Conservation (phyloP, 2,329 filamentous ascomycete genomes). For the Diaporthe sp. region DNA sequence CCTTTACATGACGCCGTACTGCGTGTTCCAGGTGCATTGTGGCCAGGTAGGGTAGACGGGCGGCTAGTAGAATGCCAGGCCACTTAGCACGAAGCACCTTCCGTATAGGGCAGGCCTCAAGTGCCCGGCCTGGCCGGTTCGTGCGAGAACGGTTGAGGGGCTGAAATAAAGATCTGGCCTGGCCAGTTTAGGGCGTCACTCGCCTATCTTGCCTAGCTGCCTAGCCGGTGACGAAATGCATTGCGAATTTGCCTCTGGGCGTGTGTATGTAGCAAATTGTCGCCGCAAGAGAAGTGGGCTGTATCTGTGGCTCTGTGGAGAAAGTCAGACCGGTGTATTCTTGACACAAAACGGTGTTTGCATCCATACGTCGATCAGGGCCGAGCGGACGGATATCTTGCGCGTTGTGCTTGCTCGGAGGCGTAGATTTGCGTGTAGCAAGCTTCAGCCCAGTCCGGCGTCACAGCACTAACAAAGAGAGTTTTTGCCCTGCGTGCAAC, state of each 20-base stretch:
- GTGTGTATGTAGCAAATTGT: not conserved
- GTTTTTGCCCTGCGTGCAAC: slow-evolving; percentile 38
- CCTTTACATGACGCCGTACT: slow-evolving; percentile 10
- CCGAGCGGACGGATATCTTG: slow-evolving; percentile 3
- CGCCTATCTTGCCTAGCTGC: slow-evolving; percentile 23
- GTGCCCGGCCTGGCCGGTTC: not conserved
- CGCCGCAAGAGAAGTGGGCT: not conserved
- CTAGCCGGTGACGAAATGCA: slow-evolving; percentile 1
- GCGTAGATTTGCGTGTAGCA: slow-evolving; percentile 15
- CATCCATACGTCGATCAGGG: not conserved
- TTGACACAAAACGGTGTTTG: slow-evolving; percentile 17
- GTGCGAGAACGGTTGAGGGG: slow-evolving; percentile 10
- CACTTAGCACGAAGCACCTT: slow-evolving; percentile 25
- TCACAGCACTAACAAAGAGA: slow-evolving; percentile 14
- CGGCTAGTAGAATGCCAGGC: slow-evolving; percentile 17
- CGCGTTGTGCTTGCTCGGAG: not conserved
- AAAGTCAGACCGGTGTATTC: not conserved
- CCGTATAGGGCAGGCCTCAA: slow-evolving; percentile 20
- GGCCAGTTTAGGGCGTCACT: slow-evolving; percentile 14
- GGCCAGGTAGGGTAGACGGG: slow-evolving; percentile 6
- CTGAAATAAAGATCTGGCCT: slow-evolving; percentile 28
- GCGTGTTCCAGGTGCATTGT: slow-evolving; percentile 2
- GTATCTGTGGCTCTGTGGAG: not conserved
- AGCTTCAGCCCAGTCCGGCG: slow-evolving; percentile 23
- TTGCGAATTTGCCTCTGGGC: not conserved